These are phyloP conservation scores for Harringtonia lauricola DNA, from an alignment of 2,329 filamentous ascomycete species.

Conservation along the genomic window DNA sequence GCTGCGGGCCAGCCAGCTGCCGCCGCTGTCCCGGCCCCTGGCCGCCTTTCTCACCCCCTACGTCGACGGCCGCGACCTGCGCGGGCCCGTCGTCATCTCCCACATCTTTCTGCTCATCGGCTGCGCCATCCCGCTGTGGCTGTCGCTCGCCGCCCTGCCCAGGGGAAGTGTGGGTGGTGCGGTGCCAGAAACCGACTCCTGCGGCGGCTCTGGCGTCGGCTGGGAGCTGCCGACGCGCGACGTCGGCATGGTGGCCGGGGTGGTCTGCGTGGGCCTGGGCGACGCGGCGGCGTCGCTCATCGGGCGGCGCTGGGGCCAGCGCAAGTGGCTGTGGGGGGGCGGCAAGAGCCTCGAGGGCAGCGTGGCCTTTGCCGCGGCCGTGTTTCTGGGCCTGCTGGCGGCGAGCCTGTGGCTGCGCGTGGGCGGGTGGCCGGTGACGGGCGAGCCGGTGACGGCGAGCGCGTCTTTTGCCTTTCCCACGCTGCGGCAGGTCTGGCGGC, in stretches of 20 bases:
- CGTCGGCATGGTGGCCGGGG: slow-evolving; percentile 81
- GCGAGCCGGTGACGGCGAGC: slow-evolving; percentile 16
- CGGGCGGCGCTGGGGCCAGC: slow-evolving; percentile 71
- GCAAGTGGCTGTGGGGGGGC: slow-evolving; percentile 94
- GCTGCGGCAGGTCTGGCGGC: slow-evolving; percentile 4
- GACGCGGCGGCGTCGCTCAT: slow-evolving; percentile 89
- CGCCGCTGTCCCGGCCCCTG: slow-evolving; percentile 76
- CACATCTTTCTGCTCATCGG: slow-evolving; percentile 94
- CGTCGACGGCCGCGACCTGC: slow-evolving; percentile 84
- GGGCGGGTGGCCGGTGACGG: slow-evolving; percentile 68
- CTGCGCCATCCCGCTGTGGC: slow-evolving; percentile 89
- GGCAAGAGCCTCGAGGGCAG: slow-evolving; percentile 91
- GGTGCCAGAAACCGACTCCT: neutral
- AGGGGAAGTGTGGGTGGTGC: slow-evolving; percentile 30
- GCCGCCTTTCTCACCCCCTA: slow-evolving; percentile 85
- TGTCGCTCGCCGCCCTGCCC: slow-evolving; percentile 61
- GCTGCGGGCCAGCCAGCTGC: slow-evolving; percentile 80
- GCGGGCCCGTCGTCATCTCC: slow-evolving; percentile 87
- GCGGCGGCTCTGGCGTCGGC: neutral
- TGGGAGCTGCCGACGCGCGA: slow-evolving; percentile 72
- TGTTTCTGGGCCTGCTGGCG: slow-evolving; percentile 60
- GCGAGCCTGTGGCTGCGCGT: slow-evolving; percentile 64
- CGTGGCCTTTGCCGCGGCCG: slow-evolving; percentile 69
- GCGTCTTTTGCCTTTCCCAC: neutral
- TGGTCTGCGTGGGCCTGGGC: slow-evolving; percentile 89